Evolutionary conservation across 805 yeast species (phyloP).

Genomic region (Metschnikowia arizonensis): DNA sequence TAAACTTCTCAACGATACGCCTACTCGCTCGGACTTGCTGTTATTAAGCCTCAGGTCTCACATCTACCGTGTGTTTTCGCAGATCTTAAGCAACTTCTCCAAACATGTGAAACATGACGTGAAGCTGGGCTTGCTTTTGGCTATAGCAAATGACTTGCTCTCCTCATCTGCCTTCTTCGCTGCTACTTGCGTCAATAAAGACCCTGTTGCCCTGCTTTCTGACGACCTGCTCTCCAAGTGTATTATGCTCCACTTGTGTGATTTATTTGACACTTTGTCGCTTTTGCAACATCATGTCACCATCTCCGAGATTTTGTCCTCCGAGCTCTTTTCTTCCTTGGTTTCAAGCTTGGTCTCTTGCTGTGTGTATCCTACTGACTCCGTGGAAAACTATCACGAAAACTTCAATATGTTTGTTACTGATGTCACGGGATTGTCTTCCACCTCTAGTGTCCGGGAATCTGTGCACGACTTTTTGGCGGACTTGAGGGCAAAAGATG

Average conservation of each 20-base stretch:
- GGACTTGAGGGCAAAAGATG: slow-evolving; percentile 44
- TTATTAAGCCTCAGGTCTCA: slow-evolving; percentile 25
- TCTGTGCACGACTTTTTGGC: slow-evolving; percentile 54
- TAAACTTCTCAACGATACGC: slow-evolving; percentile 1
- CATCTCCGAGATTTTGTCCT: slow-evolving; percentile 18
- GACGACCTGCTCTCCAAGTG: background rate
- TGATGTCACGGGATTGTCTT: slow-evolving; percentile 65
- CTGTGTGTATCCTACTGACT: slow-evolving; percentile 40
- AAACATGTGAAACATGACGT: slow-evolving; percentile 20
- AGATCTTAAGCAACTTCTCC: slow-evolving; percentile 27
- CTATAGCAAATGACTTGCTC: slow-evolving; percentile 25
- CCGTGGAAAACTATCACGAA: slow-evolving; percentile 45
- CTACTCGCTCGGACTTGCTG: slow-evolving; percentile 4
- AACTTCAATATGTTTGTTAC: slow-evolving; percentile 72
- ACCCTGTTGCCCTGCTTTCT: background rate
- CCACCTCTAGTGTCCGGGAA: slow-evolving; percentile 51
- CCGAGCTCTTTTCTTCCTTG: slow-evolving; percentile 13
- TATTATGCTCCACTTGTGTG: slow-evolving; percentile 19
- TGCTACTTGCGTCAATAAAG: background rate
- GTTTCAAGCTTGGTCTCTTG: slow-evolving; percentile 31
- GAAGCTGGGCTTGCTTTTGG: slow-evolving; percentile 14
- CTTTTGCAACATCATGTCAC: slow-evolving; percentile 25
- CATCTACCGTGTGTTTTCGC: slow-evolving; percentile 26
- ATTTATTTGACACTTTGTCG: slow-evolving; percentile 31
- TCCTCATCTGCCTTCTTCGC: slow-evolving; percentile 8